A percentile compares a stretch with the other conserved stretches of the same genome.
phyloP scores from a whole-genome alignment of 1,284 basidiomycete genomes.

The Ceraceosorus bombacis region DNA sequence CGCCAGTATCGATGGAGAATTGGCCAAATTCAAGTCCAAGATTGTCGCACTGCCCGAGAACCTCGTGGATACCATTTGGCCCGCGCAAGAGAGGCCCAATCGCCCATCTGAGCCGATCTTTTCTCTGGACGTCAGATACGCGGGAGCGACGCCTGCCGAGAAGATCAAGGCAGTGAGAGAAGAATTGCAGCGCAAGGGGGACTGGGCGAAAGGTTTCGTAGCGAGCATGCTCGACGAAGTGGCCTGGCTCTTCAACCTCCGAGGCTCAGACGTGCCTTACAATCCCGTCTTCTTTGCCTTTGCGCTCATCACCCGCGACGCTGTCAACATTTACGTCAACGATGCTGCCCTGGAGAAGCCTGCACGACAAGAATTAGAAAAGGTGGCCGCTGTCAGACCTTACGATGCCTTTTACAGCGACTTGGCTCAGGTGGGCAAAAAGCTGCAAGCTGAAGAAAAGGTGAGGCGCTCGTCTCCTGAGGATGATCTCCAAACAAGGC shows the following conservation, averaged over 20 bases:
- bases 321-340: conserved; percentile 62
- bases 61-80: conserved; percentile 79
- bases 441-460: conserved; percentile 21
- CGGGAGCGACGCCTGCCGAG: conserved; percentile 51
- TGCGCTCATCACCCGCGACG: conserved; percentile 65
- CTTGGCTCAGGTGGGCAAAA: conserved; percentile 22
- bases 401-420: conserved; percentile 54
- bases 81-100: conserved; percentile 56
- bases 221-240: conserved; percentile 47
- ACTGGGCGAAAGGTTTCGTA: conserved; percentile 30
- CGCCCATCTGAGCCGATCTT: conserved; percentile 66
- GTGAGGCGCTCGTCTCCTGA: not conserved
- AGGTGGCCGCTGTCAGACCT: conserved; percentile 66
- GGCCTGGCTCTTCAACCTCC: conserved; percentile 78
- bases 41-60: conserved; percentile 57
- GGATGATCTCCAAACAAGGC: not conserved
- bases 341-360: conserved; percentile 58
- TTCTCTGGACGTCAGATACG: conserved; percentile 63
- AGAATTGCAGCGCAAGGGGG: conserved; percentile 22
- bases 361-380: conserved; percentile 59
- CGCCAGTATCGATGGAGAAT: conserved; percentile 22
- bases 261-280: conserved; percentile 84
- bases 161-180: conserved; percentile 39
- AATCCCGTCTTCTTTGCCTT: conserved; percentile 92
- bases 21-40: conserved; percentile 21